These are phyloP conservation scores for Russula vinacea DNA, from an alignment of 768 basidiomycete genomes.

Conservation along the genomic window DNA sequence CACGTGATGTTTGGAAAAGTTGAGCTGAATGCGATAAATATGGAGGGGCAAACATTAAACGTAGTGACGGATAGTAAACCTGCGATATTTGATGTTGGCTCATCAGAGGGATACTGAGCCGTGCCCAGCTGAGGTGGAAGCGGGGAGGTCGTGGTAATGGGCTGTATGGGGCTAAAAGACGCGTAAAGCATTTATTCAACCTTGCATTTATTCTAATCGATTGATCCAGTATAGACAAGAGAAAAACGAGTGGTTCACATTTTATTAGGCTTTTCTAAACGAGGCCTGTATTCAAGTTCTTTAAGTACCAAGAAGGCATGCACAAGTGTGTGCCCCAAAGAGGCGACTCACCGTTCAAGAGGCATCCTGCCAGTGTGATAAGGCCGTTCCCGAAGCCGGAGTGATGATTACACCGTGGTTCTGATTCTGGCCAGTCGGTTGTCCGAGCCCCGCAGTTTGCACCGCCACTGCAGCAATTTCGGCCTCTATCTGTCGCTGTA, in stretches of 20 bases:
- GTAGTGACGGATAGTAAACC: slow-evolving; percentile 73
- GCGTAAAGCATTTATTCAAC: too few species aligned
- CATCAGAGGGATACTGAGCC: slow-evolving; percentile 71
- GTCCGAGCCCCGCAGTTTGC: too few species aligned
- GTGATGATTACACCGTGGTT: too few species aligned
- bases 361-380: too few species aligned
- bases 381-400: too few species aligned
- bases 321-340: neutral
- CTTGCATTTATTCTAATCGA: too few species aligned
- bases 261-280: slow-evolving; percentile 29
- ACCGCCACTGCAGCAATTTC: too few species aligned
- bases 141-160: slow-evolving; percentile 69
- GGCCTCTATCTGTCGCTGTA: too few species aligned
- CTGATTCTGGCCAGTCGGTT: too few species aligned
- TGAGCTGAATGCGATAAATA: slow-evolving; percentile 25
- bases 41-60: slow-evolving; percentile 68
- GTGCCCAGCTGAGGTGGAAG: slow-evolving; percentile 48
- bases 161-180: slow-evolving; percentile 32
- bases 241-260: slow-evolving; percentile 27
- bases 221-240: neutral
- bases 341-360: too few species aligned
- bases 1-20: slow-evolving; percentile 35
- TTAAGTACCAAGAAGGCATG: slow-evolving; percentile 41
- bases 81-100: slow-evolving; percentile 72
- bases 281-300: slow-evolving; percentile 46